Evolutionary conservation across 2,329 filamentous ascomycete genomes (phyloP).

Genomic region (Alternaria angustiovoidea): DNA sequence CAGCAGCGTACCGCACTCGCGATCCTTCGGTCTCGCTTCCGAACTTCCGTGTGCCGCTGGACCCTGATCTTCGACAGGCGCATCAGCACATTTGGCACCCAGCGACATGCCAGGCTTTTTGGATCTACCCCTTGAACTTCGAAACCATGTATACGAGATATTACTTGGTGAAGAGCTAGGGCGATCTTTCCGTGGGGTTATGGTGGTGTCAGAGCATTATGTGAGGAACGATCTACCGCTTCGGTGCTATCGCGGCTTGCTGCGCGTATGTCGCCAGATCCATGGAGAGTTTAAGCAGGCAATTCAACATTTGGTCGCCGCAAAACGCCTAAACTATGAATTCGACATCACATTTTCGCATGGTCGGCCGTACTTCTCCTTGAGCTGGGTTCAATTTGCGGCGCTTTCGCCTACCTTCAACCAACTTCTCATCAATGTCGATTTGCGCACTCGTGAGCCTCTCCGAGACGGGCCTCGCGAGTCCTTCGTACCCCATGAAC

Average conservation of each 20-base stretch:
- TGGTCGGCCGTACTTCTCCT: conserved; percentile 44
- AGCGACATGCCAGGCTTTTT: conserved; percentile 39
- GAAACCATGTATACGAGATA: conserved; percentile 41
- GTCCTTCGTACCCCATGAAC: conserved; percentile 31
- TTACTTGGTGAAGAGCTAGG: conserved; percentile 32
- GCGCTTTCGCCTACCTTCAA: conserved; percentile 40
- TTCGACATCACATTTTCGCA: conserved; percentile 41
- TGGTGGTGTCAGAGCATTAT: conserved; percentile 39
- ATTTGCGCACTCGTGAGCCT: conserved; percentile 40
- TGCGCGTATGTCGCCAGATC: conserved; percentile 34
- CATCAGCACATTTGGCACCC: conserved; percentile 15
- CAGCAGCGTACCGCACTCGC: neutral
- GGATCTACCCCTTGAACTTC: conserved; percentile 39
- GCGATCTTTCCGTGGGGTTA: conserved; percentile 37
- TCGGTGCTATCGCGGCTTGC: conserved; percentile 38
- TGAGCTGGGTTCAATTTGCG: conserved; percentile 40
- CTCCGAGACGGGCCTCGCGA: conserved; percentile 20
- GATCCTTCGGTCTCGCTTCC: conserved; percentile 17
- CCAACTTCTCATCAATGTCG: conserved; percentile 39
- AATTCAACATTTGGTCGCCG: conserved; percentile 37
- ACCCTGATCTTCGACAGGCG: conserved; percentile 14
- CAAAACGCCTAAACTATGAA: conserved; percentile 37
- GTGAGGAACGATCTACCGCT: conserved; percentile 40
- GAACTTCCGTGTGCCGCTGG: conserved; percentile 21
- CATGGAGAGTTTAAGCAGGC: conserved; percentile 38